Base-by-base conservation (phyloP, 2,329 filamentous ascomycete species). In the Sporothrix globosa region DNA sequence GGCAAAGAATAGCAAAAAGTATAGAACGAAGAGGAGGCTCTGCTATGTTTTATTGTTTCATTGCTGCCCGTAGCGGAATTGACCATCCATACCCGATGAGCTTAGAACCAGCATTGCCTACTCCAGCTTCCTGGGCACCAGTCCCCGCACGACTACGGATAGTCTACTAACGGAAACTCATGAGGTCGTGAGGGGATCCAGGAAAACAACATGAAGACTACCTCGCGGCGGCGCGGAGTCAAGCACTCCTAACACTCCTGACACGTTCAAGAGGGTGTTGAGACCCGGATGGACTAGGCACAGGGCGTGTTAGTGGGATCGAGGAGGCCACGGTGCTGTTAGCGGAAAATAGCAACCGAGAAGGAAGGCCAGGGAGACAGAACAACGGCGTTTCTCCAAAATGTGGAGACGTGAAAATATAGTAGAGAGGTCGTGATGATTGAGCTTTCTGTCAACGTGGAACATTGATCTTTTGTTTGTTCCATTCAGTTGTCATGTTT, bases 131-230 rank as follows among this genome's bases (percentile, higher is more conserved):
- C 54, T 27, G 4, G 52, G 52, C 13, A 6, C 24, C 17, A 11
- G 19, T 5, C 30, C 56, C 56, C 56, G 56, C 56, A 60, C 39
- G 30, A n/a, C 56, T 41, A 21, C 30, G 52, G 52, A 54, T 60
- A 39, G 56, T 60, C 56, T 60, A 60, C 56, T 53, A 53, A 24
- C 21, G n/a, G 30, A 60, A 60, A 60, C 56, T 21, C 56, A 60
- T 60, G 56, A 17, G 30, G 19, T 60, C 56, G 41, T 9, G 34
- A 21, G 34, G 17, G 21, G 41, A 60, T 11, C 30, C n/a, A 60
- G 54, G 30, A 41, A 60, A 41, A 21, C 34, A 60, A 60, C 1
- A 60, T 9, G 34, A 60, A 60, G 2, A 6, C 14, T 6, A 14
- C 14, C 14, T 17, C 44, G 44, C 44, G 44, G 27, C 54, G 30